Evolutionary conservation across 208 protist genomes (phyloP), one percentile per base, ranked within the genome.

Genomic region (Leishmania tropica): DNA sequence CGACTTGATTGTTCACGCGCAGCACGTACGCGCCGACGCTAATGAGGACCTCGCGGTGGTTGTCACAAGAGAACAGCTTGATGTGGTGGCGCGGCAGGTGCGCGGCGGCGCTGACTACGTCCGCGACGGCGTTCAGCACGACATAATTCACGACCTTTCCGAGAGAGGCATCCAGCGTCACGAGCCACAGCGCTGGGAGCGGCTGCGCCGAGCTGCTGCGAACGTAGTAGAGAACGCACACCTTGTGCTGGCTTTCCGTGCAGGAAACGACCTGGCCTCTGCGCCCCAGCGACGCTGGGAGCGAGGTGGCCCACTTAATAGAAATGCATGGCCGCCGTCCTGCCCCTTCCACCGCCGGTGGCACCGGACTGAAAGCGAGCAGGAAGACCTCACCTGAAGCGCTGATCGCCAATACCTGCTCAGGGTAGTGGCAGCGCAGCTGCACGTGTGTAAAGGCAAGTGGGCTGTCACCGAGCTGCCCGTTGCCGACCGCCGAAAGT

Each of bases 1-100:
- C 90, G 17, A 95, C 90, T 51, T 90, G 85, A 74, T 89, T 95
- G 85, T 96, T 97, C 56, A 97, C 83, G 28, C 89, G 91, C n/a
- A 97, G 78, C 53, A 88, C 81, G 58, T 89, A 96, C n/a, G 88
- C 72, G 19, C 89, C 84, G 45, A 94, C 73, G 71, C 87, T 87
- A 40, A 96, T 75, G 53, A 92, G 71, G 17, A 93, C 90, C 48
- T 90, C 80, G 21, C 87, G 56, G 70, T 81, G 79, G 13, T 35
- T 75, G 71, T 92, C 91, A 53, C 92, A 86, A 60, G 86, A 45
- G 72, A 89, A 93, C 21, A 97, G 60, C 47, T 86, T 87, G 35
- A 93, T 91, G 81, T 95, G 89, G 70, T 95, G 88, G 40, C 81
- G 81, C 28, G 92, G 92, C 28, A 85, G 70, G 15, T 85, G 79